Percentiles rank a stretch among this genome's conserved stretches.
phyloP scores from a whole-genome alignment of 2,329 filamentous ascomycete species.

The Diaporthe amygdali region DNA sequence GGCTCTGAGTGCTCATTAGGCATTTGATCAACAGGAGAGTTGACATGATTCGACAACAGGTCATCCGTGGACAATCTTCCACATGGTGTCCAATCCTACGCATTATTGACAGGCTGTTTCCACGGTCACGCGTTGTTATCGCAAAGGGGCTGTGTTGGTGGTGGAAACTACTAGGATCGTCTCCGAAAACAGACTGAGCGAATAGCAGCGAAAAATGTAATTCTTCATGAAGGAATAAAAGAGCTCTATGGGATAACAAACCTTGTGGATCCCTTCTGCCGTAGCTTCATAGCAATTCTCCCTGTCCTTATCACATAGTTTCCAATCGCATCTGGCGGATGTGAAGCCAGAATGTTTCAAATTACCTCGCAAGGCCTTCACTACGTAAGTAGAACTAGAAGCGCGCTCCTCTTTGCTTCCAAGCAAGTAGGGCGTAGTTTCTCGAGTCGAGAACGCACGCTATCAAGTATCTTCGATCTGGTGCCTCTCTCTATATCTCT shows the following conservation, averaged over 20 bases:
- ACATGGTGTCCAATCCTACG: background rate
- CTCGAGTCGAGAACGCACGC: no score
- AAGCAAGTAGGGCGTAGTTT: no score
- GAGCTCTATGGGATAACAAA: background rate
- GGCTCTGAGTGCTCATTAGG: background rate
- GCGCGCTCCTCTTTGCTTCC: no score
- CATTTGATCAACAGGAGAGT: background rate
- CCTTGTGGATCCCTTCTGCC: background rate
- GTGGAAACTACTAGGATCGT: background rate
- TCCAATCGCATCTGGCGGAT: no score
- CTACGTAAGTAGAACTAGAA: no score
- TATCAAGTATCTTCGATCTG: no score
- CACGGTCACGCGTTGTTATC: background rate
- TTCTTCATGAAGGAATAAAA: background rate
- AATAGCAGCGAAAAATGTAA: background rate
- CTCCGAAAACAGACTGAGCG: background rate
- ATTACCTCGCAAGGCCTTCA: no score
- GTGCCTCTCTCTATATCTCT: no score
- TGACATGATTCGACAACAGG: background rate
- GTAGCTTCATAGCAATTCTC: background rate
- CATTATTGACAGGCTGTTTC: no score
- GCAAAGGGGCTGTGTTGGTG: background rate
- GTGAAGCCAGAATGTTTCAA: no score
- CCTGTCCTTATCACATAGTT: no score
- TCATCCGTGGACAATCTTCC: background rate